Conservation (phyloP, 208 protist species). For the Histomonas meleagridis region DNA sequence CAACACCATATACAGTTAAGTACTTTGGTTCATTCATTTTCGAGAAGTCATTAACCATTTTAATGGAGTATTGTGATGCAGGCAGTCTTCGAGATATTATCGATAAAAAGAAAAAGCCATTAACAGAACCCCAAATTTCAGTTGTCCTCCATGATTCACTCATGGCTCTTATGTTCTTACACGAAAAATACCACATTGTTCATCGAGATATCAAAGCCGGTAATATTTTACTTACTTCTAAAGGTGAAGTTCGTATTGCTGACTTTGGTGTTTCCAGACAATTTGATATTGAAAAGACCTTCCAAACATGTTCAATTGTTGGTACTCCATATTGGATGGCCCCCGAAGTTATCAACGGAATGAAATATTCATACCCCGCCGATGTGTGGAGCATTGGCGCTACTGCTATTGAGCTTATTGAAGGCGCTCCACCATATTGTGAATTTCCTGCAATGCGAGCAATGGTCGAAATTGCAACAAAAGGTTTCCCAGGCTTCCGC, state of each 20-base stretch:
- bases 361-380: slow-evolving; percentile 18
- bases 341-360: slow-evolving; percentile 44
- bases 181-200: slow-evolving; percentile 50
- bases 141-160: background rate
- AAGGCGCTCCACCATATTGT: slow-evolving; percentile 36
- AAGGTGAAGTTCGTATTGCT: slow-evolving; percentile 44
- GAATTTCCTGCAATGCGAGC: slow-evolving; percentile 35
- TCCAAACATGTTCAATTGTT: background rate
- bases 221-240: slow-evolving; percentile 35
- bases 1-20: background rate
- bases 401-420: slow-evolving; percentile 41
- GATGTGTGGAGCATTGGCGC: slow-evolving; percentile 47
- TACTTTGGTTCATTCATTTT: background rate
- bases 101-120: background rate
- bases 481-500: background rate
- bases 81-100: background rate
- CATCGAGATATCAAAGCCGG: slow-evolving; percentile 73
- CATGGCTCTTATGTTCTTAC: background rate
- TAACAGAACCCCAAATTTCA: background rate
- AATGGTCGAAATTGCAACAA: background rate
- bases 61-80: background rate
- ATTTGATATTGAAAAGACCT: background rate
- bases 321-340: slow-evolving; percentile 48
- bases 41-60: background rate
- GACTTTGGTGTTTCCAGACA: slow-evolving; percentile 48